These are phyloP conservation scores for Dissophora globulifera DNA, from an alignment of 192 early-diverging fungal species.

Conservation along the genomic window DNA sequence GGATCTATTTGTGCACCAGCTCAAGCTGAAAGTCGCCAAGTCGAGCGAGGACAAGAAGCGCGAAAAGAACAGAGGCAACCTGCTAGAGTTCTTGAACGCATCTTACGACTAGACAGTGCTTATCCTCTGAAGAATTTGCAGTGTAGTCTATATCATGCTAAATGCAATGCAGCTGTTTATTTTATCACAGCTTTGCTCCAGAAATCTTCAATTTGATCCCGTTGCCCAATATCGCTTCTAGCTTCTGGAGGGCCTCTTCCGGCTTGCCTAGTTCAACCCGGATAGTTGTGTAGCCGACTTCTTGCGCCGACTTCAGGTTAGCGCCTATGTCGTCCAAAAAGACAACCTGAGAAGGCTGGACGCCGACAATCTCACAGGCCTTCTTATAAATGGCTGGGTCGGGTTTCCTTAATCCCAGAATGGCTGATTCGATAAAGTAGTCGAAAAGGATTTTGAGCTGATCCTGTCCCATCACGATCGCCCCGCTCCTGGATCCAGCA, in stretches of 20 bases:
- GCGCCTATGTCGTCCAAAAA: slow-evolving; percentile 89
- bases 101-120: slow-evolving; percentile 21
- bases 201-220: slow-evolving; percentile 19
- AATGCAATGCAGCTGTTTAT: neutral
- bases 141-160: neutral
- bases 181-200: slow-evolving; percentile 11
- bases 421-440: slow-evolving; percentile 77
- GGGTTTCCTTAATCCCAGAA: slow-evolving; percentile 84
- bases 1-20: slow-evolving; percentile 2
- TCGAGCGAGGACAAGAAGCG: slow-evolving; percentile 49
- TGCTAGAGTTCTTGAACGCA: slow-evolving; percentile 43
- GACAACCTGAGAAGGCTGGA: slow-evolving; percentile 73
- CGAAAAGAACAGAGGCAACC: slow-evolving; percentile 44
- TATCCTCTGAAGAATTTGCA: too few species aligned
- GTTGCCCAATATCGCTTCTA: slow-evolving; percentile 55
- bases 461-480: slow-evolving; percentile 44
- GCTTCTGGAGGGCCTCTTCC: slow-evolving; percentile 59
- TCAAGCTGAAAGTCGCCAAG: slow-evolving; percentile 42
- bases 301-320: slow-evolving; percentile 76
- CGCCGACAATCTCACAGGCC: slow-evolving; percentile 76
- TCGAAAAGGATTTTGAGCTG: slow-evolving; percentile 70
- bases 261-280: slow-evolving; percentile 65
- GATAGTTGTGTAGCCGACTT: slow-evolving; percentile 78
- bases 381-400: slow-evolving; percentile 78
- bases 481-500: slow-evolving; percentile 16